Percentiles rank a stretch among this genome's conserved stretches.
These are phyloP conservation scores for Mortierella sp. DNA, from an alignment of 371 early-diverging fungal genomes.

Conservation along the genomic window DNA sequence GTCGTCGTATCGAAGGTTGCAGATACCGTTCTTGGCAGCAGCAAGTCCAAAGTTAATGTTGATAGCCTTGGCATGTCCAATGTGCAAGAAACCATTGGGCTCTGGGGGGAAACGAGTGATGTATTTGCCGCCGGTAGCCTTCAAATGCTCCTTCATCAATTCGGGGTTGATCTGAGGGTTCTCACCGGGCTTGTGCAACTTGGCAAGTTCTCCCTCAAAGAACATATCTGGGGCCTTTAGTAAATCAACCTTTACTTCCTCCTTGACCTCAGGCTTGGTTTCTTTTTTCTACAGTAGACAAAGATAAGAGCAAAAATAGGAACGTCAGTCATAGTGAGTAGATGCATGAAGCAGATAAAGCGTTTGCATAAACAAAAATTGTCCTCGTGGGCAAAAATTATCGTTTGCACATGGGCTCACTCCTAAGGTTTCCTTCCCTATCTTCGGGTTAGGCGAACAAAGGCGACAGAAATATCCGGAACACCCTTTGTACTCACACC, in stretches of 20 bases:
- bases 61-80: conserved; percentile 99
- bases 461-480: neutral
- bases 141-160: conserved; percentile 94
- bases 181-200: conserved; percentile 97
- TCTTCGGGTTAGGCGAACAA: neutral
- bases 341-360: neutral
- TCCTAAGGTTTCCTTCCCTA: neutral
- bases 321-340: neutral
- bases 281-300: conserved; percentile 53
- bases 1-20: conserved; percentile 98
- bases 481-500: neutral
- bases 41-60: conserved; percentile 99
- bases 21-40: conserved; percentile 91
- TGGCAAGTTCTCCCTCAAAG: conserved; percentile 92
- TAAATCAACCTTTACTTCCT: conserved; percentile 45
- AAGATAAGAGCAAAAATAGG: neutral
- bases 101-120: conserved; percentile 99
- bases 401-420: conserved; percentile 12
- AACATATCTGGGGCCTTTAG: conserved; percentile 68
- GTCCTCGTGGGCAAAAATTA: conserved; percentile 22
- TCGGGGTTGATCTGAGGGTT: conserved; percentile 97
- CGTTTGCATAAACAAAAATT: conserved; percentile 8
- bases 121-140: conserved; percentile 95
- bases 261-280: conserved; percentile 50
- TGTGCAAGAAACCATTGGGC: conserved; percentile 99